phyloP scores from a whole-genome alignment of 2,329 filamentous ascomycete genomes.

The Alternaria arbusti region DNA sequence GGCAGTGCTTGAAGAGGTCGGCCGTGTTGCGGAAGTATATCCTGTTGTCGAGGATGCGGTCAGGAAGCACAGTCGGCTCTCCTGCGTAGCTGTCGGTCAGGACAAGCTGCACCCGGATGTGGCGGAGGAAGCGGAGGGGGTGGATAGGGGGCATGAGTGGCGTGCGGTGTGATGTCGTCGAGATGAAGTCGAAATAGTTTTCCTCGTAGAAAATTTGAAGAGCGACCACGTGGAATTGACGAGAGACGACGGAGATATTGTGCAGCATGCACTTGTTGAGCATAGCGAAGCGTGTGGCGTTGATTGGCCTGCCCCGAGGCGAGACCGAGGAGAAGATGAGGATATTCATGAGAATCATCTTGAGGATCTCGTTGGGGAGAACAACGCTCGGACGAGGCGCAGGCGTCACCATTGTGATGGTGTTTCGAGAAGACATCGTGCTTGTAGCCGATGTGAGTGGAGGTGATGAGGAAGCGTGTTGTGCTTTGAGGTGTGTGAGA shows the following conservation, averaged over 20 bases:
- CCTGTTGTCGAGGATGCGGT: neutral
- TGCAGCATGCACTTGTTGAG: constrained; percentile 20
- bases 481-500: neutral
- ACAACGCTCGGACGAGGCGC: constrained; percentile 7
- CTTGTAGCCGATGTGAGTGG: neutral
- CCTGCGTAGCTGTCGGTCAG: constrained; percentile 11
- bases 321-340: neutral
- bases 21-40: constrained; percentile 1
- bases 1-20: constrained; percentile 15
- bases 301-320: constrained; percentile 2
- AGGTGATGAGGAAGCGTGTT: neutral
- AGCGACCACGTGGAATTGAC: constrained; percentile 7
- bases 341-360: neutral
- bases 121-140: constrained; percentile 2
- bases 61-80: neutral
- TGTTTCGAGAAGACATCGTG: constrained; percentile 7
- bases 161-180: neutral
- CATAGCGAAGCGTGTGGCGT: neutral
- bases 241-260: constrained; percentile 4
- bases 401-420: constrained; percentile 2
- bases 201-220: constrained; percentile 16
- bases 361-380: constrained; percentile 23
- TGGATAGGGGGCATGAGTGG: neutral
- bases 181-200: constrained; percentile 7
- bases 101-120: constrained; percentile 6